Base-by-base conservation (phyloP, 768 basidiomycete genomes). In the Leccinum obscurum region DNA sequence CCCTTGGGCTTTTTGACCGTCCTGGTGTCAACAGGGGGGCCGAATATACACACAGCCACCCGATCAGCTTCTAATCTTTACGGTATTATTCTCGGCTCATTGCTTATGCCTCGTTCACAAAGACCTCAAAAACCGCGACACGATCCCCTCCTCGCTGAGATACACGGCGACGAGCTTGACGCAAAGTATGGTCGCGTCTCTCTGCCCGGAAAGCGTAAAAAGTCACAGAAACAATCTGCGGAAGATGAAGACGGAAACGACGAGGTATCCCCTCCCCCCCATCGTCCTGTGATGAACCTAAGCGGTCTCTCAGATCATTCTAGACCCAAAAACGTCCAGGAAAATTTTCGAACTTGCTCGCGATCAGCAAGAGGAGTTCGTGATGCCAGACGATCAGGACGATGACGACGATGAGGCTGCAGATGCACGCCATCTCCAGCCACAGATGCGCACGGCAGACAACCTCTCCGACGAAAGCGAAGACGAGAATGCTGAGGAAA, bases 301-400 rank as follows among this genome's bases (percentile, higher is more conserved):
- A 58, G 56, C 57, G 37, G 28, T 13, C 13, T 39, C 3, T 20
- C 53, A 95, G 93, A 80, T 77, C 49, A 84, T 86, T 20, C 72
- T 95, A 62, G 92, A 94, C 70, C 82, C 88, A 3, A 92, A 89
- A 75, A 89, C 88, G 6, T 96, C 94, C 0, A 81, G 82, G 60
- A 88, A 86, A 66, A 97, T 99, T 53, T 89, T 99, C 65, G 90
- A 95, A 72, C 85, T 99, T 57, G 96, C 96, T 15, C 83, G 85
- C 70, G 89, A 92, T 66, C 96, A 99, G 75, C 95, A 98, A 75
- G 89, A 93, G 71, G 95, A 98, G 70, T 75, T 95, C 4, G 86
- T 85, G 56, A 81, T 85, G 66, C 77, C 78, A 17, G 84, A 86
- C 30, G 85, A 87, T 59, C 83, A 83, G 1, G 82, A 84, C 34